phyloP scores from a whole-genome alignment of 1,284 basidiomycete genomes.

The Heliocybe sulcata region DNA sequence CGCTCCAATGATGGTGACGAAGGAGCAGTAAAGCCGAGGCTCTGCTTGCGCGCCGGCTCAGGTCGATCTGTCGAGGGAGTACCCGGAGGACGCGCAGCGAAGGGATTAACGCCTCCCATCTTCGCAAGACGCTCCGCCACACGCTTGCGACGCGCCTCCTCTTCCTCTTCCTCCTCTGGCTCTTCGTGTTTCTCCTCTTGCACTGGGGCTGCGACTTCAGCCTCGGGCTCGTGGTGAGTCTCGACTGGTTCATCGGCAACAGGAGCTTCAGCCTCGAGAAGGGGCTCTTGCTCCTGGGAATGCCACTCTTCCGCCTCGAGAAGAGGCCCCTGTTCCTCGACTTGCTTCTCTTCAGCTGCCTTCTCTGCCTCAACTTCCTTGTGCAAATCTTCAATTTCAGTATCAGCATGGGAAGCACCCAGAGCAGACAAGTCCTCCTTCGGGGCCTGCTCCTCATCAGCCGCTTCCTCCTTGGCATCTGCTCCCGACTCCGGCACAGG shows the following conservation, averaged over 20 bases:
- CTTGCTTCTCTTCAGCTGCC: neutral
- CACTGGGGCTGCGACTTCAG: neutral
- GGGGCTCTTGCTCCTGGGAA: no score
- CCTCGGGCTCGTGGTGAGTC: neutral
- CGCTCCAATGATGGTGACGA: neutral
- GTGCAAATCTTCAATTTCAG: slow-evolving; percentile 10
- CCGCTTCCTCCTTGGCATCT: slow-evolving; percentile 7
- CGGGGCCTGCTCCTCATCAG: slow-evolving; percentile 3
- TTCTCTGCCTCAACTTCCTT: slow-evolving; percentile 10
- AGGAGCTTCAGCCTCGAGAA: neutral
- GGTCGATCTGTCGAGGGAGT: neutral
- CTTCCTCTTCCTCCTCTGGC: slow-evolving; percentile 47
- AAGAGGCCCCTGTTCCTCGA: neutral
- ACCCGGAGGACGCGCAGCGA: slow-evolving; percentile 33
- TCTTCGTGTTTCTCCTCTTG: slow-evolving; percentile 13
- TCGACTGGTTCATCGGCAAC: neutral
- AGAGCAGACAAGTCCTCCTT: neutral
- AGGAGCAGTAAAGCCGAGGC: neutral
- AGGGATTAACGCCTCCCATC: slow-evolving; percentile 61
- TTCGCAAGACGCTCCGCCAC: slow-evolving; percentile 57
- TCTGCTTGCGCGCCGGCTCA: neutral
- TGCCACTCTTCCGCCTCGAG: neutral
- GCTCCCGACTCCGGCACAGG: neutral
- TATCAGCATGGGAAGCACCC: neutral
- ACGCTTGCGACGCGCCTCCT: slow-evolving; percentile 41